Base-by-base conservation (phyloP, 768 basidiomycete species). In the Paxillus rubicundulus region DNA sequence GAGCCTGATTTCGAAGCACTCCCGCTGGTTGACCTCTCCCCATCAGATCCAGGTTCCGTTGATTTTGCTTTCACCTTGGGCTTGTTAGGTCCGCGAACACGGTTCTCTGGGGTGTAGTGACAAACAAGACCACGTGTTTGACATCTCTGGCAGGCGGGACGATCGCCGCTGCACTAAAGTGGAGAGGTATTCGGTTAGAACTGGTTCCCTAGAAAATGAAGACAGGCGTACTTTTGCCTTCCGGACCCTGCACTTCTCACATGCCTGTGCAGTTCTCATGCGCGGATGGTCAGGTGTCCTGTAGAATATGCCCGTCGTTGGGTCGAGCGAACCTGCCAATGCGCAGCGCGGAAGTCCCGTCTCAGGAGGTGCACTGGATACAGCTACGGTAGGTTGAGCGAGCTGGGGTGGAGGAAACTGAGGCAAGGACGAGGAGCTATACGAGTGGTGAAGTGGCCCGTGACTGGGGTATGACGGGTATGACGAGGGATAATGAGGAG, bases 251-350 rank as follows among this genome's bases (percentile, higher is more conserved):
- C 87, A 89, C 63, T 85, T 85, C 61, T 88, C 83, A 68, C 87
- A 89, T 3, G 86, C 86, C 61, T 88, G 86, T 0, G 82, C 81
- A 0, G 87, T 89, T 45, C 87, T 78, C 28, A 86, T 68, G 0
- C 86, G 77, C 1, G 84, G 79, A 51, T 84, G 82, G 57, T 86
- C 84, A 1, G 82, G 77, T 0, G 81, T 78, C 14, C 76, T 78
- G 65, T 85, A 84, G 61, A 85, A 86, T 39, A 85, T 78, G n/a
- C 83, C 82, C 0, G 85, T 86, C 2, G 74, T 57, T 1, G 81
- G 81, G 64, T 87, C 83, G 34, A 87, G 73, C 0, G 82, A 82
- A 36, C 85, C 85, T 0, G 81, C 77, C 21, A 86, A 73, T 5
- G 74, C 69, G 37, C 52, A 53, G 21, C 58, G 62, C 13, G 61